Evolutionary conservation across 78 protist genomes (phyloP).

Genomic region (Chrysochromulina parva): DNA sequence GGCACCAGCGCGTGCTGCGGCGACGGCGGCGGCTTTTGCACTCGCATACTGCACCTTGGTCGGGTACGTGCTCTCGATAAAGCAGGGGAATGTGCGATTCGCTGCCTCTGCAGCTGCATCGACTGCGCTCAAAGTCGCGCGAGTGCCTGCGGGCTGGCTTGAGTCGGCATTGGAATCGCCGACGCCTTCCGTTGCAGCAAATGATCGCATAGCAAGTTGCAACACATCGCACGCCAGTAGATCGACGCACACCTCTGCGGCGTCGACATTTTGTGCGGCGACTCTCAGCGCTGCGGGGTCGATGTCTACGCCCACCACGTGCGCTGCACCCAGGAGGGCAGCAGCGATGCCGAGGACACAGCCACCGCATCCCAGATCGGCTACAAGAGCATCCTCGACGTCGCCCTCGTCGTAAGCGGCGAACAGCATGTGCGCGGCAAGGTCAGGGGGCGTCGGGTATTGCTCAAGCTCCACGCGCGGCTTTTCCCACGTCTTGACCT

Average conservation of each 20-base stretch:
- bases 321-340: conserved; percentile 48
- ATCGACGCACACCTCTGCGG: not conserved
- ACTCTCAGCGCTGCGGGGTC: conserved; percentile 58
- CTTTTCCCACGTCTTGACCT: not conserved
- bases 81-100: too few species aligned
- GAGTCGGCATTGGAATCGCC: too few species aligned
- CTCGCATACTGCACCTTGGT: not conserved
- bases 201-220: not conserved
- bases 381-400: conserved; percentile 43
- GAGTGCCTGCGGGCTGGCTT: too few species aligned
- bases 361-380: conserved; percentile 73
- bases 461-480: conserved; percentile 63
- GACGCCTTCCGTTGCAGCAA: too few species aligned
- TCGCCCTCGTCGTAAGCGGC: conserved; percentile 37
- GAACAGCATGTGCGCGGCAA: conserved; percentile 52
- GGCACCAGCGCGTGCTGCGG: not conserved
- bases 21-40: not conserved
- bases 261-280: conserved; percentile 45
- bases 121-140: too few species aligned
- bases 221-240: not conserved
- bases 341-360: conserved; percentile 62
- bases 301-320: conserved; percentile 55
- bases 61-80: too few species aligned
- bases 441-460: conserved; percentile 66
- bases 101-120: too few species aligned